Conservation (phyloP, 305 asterid species). For the Fraxinus baroniana region DNA sequence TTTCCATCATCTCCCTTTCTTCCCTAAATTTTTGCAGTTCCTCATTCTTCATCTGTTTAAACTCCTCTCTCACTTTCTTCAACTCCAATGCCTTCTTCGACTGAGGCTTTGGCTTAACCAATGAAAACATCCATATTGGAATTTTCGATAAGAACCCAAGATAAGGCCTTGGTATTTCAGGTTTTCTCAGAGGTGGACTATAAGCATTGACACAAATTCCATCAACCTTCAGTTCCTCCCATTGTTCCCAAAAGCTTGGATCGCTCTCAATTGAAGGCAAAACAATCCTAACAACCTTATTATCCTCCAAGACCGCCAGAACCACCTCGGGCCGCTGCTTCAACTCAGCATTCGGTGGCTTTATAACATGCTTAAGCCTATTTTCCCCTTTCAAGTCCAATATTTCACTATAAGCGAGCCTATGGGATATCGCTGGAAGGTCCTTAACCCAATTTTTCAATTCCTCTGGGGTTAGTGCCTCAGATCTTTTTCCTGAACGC, state of each 20-base stretch:
- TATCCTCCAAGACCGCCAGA: conserved; percentile 88
- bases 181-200: conserved; percentile 69
- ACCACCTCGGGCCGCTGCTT: conserved; percentile 71
- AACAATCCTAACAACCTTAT: conserved; percentile 72
- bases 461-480: conserved; percentile 64
- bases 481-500: conserved; percentile 57
- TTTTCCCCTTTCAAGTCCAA: conserved; percentile 67
- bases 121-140: conserved; percentile 54
- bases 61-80: conserved; percentile 73
- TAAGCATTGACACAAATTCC: conserved; percentile 76
- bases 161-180: conserved; percentile 70
- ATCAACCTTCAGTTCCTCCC: conserved; percentile 76
- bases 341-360: conserved; percentile 52
- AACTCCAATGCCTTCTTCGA: conserved; percentile 83
- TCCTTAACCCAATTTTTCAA: conserved; percentile 79
- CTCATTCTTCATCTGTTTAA: conserved; percentile 42
- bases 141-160: conserved; percentile 55
- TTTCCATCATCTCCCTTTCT: conserved; percentile 59
- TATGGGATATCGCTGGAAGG: conserved; percentile 67
- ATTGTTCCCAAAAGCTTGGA: conserved; percentile 73
- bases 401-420: conserved; percentile 72
- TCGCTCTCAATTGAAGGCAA: conserved; percentile 73
- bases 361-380: conserved; percentile 71
- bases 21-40: conserved; percentile 51
- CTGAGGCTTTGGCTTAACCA: conserved; percentile 64